These are phyloP conservation scores for Fistulifera solaris DNA, from an alignment of 108 stramenopile genomes.

Conservation along the genomic window DNA sequence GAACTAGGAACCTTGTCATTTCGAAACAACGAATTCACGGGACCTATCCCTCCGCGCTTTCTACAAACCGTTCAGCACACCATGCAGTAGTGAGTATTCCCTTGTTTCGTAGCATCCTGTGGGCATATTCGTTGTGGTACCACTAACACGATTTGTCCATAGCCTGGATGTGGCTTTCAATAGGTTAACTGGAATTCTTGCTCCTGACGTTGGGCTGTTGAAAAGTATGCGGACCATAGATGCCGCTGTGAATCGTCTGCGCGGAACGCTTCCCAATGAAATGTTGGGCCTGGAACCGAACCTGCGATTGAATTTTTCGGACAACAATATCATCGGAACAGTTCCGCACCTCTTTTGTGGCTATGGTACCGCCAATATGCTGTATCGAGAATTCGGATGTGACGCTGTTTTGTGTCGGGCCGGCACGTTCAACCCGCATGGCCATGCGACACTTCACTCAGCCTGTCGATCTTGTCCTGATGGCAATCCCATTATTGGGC, in stretches of 20 bases:
- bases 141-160: background rate
- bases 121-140: background rate
- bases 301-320: constrained; percentile 30
- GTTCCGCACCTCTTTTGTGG: constrained; percentile 36
- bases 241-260: constrained; percentile 1
- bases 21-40: constrained; percentile 21
- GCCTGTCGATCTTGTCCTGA: constrained; percentile 33
- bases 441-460: constrained; percentile 30
- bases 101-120: background rate
- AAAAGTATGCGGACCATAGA: constrained; percentile 21
- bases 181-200: constrained; percentile 39
- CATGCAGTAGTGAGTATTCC: background rate
- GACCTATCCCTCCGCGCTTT: constrained; percentile 15
- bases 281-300: constrained; percentile 21
- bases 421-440: constrained; percentile 48
- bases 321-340: constrained; percentile 37
- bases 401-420: constrained; percentile 51
- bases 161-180: constrained; percentile 4
- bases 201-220: constrained; percentile 24
- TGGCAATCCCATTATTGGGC: constrained; percentile 23
- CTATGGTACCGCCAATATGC: constrained; percentile 22
- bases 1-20: constrained; percentile 8
- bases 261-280: constrained; percentile 21
- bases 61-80: constrained; percentile 2
- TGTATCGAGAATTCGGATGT: constrained; percentile 50